Conservation (phyloP, 1,284 basidiomycete genomes). For the Leccinum pachyderme region DNA sequence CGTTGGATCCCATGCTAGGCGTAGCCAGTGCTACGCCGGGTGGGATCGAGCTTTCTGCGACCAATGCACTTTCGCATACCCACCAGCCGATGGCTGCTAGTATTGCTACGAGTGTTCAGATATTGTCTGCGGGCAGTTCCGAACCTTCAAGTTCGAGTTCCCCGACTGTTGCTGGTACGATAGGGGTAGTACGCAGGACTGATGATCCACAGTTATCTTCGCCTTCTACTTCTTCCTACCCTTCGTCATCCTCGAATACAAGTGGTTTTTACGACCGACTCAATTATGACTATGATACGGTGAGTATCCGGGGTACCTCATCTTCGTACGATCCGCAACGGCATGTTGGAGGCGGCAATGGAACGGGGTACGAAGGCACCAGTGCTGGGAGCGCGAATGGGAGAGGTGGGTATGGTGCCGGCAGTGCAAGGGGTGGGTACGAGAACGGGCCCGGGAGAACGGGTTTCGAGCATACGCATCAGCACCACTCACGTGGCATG, state of each 20-base stretch:
- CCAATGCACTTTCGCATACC: conserved; percentile 11
- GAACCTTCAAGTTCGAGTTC: conserved; percentile 25
- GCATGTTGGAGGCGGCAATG: conserved; percentile 6
- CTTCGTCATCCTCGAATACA: conserved; percentile 17
- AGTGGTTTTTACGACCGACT: conserved; percentile 22
- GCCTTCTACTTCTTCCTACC: conserved; percentile 17
- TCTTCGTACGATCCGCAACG: conserved; percentile 29
- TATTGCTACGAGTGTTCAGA: conserved; percentile 20
- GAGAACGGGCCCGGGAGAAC: conserved; percentile 20
- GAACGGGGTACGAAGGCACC: conserved; percentile 18
- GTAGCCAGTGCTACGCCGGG: conserved; percentile 34
- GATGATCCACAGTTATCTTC: conserved; percentile 22
- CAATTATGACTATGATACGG: conserved; percentile 26
- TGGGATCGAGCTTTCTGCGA: conserved; percentile 28
- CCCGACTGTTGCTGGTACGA: not conserved
- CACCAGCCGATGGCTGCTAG: conserved; percentile 15
- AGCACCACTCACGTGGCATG: conserved; percentile 21
- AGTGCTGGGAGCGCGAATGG: conserved; percentile 10
- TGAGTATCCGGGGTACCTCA: conserved; percentile 11
- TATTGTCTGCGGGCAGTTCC: conserved; percentile 26
- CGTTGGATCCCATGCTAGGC: conserved; percentile 32
- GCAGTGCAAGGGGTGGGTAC: conserved; percentile 20
- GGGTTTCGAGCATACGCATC: conserved; percentile 27
- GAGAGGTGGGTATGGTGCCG: conserved; percentile 25
- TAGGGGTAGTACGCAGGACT: conserved; percentile 14